A percentile compares a stretch with the other conserved stretches of the same genome.
phyloP scores from a whole-genome alignment of 768 basidiomycete genomes.

The Lepiota brunneoincarnata region DNA sequence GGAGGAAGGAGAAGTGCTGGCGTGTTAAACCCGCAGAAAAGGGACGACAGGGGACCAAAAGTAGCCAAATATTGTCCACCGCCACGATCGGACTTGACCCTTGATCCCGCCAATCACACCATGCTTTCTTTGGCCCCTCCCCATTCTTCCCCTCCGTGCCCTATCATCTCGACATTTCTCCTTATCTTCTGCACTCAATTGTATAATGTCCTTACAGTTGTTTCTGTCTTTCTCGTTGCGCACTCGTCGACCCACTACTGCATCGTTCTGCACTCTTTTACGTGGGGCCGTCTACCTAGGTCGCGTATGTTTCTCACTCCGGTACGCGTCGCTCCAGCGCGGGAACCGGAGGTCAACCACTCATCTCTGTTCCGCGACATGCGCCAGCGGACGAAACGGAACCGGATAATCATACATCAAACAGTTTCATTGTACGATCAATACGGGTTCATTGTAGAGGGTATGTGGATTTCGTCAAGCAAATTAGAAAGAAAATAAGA shows the following conservation, averaged over 20 bases:
- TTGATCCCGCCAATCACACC: slow-evolving; percentile 20
- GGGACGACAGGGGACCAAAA: slow-evolving; percentile 16
- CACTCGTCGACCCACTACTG: neutral
- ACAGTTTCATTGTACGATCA: neutral
- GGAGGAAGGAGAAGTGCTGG: slow-evolving; percentile 12
- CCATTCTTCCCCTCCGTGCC: neutral
- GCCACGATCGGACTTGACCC: slow-evolving; percentile 32
- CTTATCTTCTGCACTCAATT: neutral
- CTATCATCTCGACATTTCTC: neutral
- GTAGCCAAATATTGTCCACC: slow-evolving; percentile 19
- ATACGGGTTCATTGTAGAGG: slow-evolving; percentile 3
- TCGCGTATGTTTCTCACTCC: neutral
- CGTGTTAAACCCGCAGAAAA: slow-evolving; percentile 1
- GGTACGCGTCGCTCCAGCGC: neutral
- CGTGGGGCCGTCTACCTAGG: neutral
- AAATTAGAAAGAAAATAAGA: neutral
- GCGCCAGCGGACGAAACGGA: neutral
- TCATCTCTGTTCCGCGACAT: neutral
- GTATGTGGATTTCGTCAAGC: neutral
- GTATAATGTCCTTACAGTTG: neutral
- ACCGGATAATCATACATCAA: neutral
- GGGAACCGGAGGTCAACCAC: slow-evolving; percentile 1
- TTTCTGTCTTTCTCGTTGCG: neutral
- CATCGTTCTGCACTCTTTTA: neutral
- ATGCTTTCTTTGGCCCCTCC: neutral